These are phyloP conservation scores for Calonectria honghensis DNA, from an alignment of 2,329 filamentous ascomycete species.

Conservation along the genomic window DNA sequence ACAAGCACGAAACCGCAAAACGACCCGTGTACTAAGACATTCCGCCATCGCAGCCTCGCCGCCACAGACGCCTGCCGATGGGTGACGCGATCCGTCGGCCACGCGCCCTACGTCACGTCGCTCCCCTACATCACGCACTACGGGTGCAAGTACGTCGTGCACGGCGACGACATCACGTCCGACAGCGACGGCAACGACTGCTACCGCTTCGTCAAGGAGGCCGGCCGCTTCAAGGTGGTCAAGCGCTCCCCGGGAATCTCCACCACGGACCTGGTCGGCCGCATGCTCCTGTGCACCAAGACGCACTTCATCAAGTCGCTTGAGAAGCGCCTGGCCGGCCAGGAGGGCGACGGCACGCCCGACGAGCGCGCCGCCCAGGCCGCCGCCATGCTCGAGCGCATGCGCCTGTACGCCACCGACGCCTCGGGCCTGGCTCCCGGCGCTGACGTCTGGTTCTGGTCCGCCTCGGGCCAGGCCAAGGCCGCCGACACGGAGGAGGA, in stretches of 20 bases:
- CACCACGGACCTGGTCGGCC: conserved; percentile 97
- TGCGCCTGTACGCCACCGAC: conserved; percentile 91
- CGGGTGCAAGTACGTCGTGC: conserved; percentile 95
- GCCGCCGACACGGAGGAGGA: conserved; percentile 71
- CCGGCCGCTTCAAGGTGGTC: conserved; percentile 95
- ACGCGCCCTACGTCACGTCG: conserved; percentile 95
- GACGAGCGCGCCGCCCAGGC: conserved; percentile 80
- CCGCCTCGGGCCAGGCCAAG: conserved; percentile 70
- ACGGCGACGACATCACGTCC: conserved; percentile 97
- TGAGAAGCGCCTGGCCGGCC: conserved; percentile 78
- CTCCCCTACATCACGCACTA: conserved; percentile 96
- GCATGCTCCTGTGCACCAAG: conserved; percentile 97
- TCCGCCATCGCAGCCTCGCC: conserved; percentile 75
- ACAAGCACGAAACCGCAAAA: not conserved
- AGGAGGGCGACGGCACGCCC: conserved; percentile 82
- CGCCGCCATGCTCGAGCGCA: conserved; percentile 82
- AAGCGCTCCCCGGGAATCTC: conserved; percentile 97
- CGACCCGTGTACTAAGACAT: conserved; percentile 32
- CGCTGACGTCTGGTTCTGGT: conserved; percentile 91
- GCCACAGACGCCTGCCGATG: conserved; percentile 97
- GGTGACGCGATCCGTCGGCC: conserved; percentile 88
- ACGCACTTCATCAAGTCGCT: conserved; percentile 94
- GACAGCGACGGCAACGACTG: conserved; percentile 96
- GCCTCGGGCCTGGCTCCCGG: conserved; percentile 86
- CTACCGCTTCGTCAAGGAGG: conserved; percentile 97